Evolutionary conservation across 495 filamentous ascomycete genomes (phyloP).

Genomic region (Mytilinidion resinicola): DNA sequence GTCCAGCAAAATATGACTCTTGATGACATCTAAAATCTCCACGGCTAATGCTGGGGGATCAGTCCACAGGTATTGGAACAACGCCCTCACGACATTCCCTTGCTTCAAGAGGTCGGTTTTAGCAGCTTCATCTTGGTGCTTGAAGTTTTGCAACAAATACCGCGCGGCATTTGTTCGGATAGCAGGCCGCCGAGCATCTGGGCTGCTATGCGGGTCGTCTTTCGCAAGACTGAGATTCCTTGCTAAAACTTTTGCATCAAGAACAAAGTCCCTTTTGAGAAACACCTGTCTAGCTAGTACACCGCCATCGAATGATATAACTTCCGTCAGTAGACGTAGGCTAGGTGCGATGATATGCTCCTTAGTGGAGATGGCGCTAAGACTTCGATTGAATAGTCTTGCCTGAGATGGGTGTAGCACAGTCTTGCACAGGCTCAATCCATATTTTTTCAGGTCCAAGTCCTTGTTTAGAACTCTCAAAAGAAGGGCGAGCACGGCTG

Average conservation of each 20-base stretch:
- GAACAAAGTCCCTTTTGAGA: slow-evolving; percentile 59
- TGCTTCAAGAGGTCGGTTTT: slow-evolving; percentile 73
- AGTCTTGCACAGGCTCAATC: slow-evolving; percentile 63
- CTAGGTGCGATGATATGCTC: slow-evolving; percentile 80
- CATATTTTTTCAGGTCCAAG: slow-evolving; percentile 64
- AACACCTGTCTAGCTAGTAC: slow-evolving; percentile 65
- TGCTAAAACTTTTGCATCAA: slow-evolving; percentile 57
- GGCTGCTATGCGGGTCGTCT: slow-evolving; percentile 25
- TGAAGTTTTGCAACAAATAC: slow-evolving; percentile 68
- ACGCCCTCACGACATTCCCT: slow-evolving; percentile 58
- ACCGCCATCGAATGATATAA: slow-evolving; percentile 74
- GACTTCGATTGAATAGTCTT: slow-evolving; percentile 61
- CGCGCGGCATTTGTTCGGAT: slow-evolving; percentile 68
- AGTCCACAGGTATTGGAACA: slow-evolving; percentile 46
- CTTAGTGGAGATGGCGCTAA: slow-evolving; percentile 67
- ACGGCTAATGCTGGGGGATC: slow-evolving; percentile 64
- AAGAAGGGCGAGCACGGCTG: slow-evolving; percentile 69
- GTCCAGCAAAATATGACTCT: slow-evolving; percentile 62
- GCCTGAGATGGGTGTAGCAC: slow-evolving; percentile 67
- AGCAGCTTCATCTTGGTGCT: slow-evolving; percentile 58
- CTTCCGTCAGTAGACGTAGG: slow-evolving; percentile 71
- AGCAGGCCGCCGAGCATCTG: slow-evolving; percentile 50
- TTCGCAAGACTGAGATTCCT: slow-evolving; percentile 50
- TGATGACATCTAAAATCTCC: slow-evolving; percentile 60
- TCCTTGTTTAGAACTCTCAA: slow-evolving; percentile 63